phyloP scores from a whole-genome alignment of 306 rosid genomes.

The Cucumis hystrix region DNA sequence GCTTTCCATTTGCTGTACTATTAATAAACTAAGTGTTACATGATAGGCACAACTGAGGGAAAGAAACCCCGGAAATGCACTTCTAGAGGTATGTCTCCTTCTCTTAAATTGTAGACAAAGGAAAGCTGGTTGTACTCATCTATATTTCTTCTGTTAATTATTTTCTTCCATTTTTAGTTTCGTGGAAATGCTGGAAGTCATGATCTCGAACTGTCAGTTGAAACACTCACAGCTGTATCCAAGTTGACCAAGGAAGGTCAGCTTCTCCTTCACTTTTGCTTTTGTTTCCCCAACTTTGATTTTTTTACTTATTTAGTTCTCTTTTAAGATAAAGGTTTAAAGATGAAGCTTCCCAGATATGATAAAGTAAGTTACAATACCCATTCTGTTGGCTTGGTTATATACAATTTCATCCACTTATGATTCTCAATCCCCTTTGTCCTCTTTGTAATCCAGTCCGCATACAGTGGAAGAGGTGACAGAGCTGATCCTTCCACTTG shows the following conservation, averaged over 20 bases:
- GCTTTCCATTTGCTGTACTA: not conserved
- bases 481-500: slow-evolving; percentile 72
- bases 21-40: slow-evolving; percentile 2
- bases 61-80: slow-evolving; percentile 62
- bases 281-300: not conserved
- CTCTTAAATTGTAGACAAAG: not conserved
- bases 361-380: slow-evolving; percentile 54
- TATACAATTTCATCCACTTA: slow-evolving; percentile 7
- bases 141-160: not conserved
- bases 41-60: slow-evolving; percentile 68
- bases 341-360: slow-evolving; percentile 82
- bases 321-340: slow-evolving; percentile 47
- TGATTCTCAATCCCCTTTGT: not conserved
- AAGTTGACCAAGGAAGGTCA: slow-evolving; percentile 69
- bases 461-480: slow-evolving; percentile 81
- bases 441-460: slow-evolving; percentile 41
- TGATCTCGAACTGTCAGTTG: slow-evolving; percentile 63
- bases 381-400: not conserved
- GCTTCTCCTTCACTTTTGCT: slow-evolving; percentile 5
- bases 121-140: not conserved
- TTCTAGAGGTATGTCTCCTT: slow-evolving; percentile 64
- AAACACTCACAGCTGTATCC: slow-evolving; percentile 47
- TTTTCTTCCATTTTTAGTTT: slow-evolving; percentile 23
- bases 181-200: slow-evolving; percentile 98
- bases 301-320: slow-evolving; percentile 9